Percentiles rank a stretch among this genome's conserved stretches.
Evolutionary conservation across 2,329 filamentous ascomycete species (phyloP).

Genomic region (Chaetomiaceae sp.): DNA sequence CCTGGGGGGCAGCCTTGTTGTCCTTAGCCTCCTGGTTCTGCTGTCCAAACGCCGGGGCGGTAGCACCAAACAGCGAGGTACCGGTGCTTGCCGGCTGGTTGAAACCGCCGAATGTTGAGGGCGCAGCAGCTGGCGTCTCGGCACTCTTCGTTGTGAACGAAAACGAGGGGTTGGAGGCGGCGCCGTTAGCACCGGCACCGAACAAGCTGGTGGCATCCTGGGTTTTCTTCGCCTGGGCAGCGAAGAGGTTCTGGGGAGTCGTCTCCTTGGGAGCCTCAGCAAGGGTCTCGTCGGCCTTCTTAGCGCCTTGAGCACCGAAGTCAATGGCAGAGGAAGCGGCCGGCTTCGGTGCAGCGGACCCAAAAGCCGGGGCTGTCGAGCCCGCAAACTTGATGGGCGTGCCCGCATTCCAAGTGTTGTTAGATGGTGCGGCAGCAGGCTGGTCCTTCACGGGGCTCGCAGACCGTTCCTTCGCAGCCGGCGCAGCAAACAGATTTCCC

Average conservation of each 20-base stretch:
- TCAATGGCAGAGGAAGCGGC: slow-evolving; percentile 17
- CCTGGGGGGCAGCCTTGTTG: slow-evolving; percentile 13
- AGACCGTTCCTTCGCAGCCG: slow-evolving; percentile 37
- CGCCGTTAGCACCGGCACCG: slow-evolving; percentile 12
- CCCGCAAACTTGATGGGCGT: slow-evolving; percentile 50
- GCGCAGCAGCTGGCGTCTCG: slow-evolving; percentile 8
- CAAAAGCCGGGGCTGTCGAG: slow-evolving; percentile 29
- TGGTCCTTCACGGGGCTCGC: slow-evolving; percentile 39
- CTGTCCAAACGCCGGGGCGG: slow-evolving; percentile 14
- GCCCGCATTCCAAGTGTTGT: slow-evolving; percentile 45
- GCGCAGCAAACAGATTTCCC: slow-evolving; percentile 25
- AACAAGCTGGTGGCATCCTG: slow-evolving; percentile 11
- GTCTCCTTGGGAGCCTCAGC: slow-evolving; percentile 8
- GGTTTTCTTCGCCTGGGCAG: slow-evolving; percentile 12
- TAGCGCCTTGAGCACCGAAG: slow-evolving; percentile 18
- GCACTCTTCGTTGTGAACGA: slow-evolving; percentile 13
- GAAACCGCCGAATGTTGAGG: slow-evolving; percentile 15
- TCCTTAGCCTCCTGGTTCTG: slow-evolving; percentile 17
- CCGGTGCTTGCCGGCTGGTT: slow-evolving; percentile 8
- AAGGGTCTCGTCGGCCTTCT: slow-evolving; percentile 17
- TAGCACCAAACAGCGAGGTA: slow-evolving; percentile 17
- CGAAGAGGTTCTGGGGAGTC: slow-evolving; percentile 20
- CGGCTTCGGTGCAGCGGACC: slow-evolving; percentile 31
- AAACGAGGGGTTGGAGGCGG: slow-evolving; percentile 10
- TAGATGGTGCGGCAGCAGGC: slow-evolving; percentile 25